These are phyloP conservation scores for Pyrus communis DNA, from an alignment of 306 rosid genomes.

Conservation along the genomic window DNA sequence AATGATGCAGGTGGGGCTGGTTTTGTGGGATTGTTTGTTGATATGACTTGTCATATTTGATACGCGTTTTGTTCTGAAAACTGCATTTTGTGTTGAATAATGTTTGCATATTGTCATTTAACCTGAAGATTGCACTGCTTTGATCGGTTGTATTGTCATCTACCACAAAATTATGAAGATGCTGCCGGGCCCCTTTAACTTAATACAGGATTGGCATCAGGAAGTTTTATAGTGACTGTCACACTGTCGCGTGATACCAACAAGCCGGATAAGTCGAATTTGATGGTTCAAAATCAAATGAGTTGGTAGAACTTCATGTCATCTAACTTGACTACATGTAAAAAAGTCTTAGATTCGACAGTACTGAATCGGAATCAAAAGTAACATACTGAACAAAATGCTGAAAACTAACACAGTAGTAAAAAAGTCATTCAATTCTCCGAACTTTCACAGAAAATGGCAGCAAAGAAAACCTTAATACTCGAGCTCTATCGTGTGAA, in stretches of 20 bases:
- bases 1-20: background rate
- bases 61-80: background rate
- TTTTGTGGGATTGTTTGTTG: background rate
- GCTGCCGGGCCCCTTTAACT: background rate
- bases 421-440: too few relatives aligned
- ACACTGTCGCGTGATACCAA: too few relatives aligned
- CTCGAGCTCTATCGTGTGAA: too few relatives aligned
- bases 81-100: background rate
- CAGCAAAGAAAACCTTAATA: background rate
- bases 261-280: too few relatives aligned
- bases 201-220: too few relatives aligned
- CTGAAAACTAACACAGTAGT: background rate
- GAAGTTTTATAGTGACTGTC: too few relatives aligned
- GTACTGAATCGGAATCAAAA: background rate
- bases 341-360: background rate
- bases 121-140: background rate
- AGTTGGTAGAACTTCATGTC: background rate
- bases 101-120: background rate
- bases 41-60: background rate
- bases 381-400: background rate
- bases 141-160: background rate
- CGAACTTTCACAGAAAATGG: background rate
- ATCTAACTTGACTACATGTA: background rate
- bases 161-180: background rate
- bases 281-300: too few relatives aligned